Evolutionary conservation across 2,329 filamentous ascomycete species (phyloP), one percentile per base, ranked within the genome.

Genomic region (Cytospora paraplurivora): DNA sequence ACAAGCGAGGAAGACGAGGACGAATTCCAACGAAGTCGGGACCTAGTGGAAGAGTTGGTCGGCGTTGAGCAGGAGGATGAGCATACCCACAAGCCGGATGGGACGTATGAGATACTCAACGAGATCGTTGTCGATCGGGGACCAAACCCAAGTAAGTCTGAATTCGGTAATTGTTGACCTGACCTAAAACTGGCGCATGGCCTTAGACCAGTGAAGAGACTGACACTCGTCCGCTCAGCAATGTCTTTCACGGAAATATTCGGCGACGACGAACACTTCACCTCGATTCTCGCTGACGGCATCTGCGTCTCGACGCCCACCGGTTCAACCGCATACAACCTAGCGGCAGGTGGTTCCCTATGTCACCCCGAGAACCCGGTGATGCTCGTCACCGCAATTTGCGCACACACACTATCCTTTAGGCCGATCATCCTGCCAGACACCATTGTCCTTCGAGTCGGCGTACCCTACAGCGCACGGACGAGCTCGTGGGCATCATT

Each of bases 401-500:
- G 93, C 74, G 92, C 95, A 1, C 94, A 98, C 76, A 97, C 94
- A 0, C 82, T 98, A 3, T 96, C 92, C 2, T 98, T 98, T 82
- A 85, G 95, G 12, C 94, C 94, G n/a, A 95, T 98, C 71, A 95
- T 98, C 71, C 82, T 98, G 3, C 95, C 95, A 0, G 95, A 99
- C 76, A 97, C 94, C 0, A 96, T 98, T 67, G 94, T 98, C 1
- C 81, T 99, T 65, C 87, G 95, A 44, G 84, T 97, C 19, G 95
- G 94, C 12, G 93, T 98, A n/a, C 95, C 95, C 0, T 98, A 97
- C 74, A 89, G 96, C 75, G 92, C 93, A 10, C 83, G 95, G 56
- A 93, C 92, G 5, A 90, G 87, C 69, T 93, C 90, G 49, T 99
- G 95, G 94, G 95, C 93, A n/a, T 96, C 92, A 75, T 99, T 99